These are phyloP conservation scores for Aspergillus saccharolyticus DNA, from an alignment of 495 filamentous ascomycete genomes.

Conservation along the genomic window DNA sequence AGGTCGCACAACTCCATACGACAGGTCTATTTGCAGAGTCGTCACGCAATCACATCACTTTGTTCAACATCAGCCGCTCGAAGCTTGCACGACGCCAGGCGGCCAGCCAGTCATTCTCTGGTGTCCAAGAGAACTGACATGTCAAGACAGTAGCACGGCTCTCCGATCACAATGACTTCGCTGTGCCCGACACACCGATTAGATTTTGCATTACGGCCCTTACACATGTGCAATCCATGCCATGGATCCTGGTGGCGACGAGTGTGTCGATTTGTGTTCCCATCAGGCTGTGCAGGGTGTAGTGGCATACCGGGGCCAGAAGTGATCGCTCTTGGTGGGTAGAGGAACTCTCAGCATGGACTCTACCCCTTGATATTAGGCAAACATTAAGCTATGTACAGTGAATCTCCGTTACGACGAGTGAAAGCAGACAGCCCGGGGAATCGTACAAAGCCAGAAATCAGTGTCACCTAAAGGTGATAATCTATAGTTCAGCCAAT, in stretches of 20 bases:
- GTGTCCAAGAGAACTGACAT: slow-evolving; percentile 10
- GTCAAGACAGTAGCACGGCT: slow-evolving; percentile 21
- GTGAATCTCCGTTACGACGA: too few relatives aligned
- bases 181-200: slow-evolving; percentile 8
- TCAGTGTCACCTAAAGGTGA: too few relatives aligned
- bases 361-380: too few relatives aligned
- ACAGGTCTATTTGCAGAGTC: slow-evolving; percentile 1
- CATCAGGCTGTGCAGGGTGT: background rate
- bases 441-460: too few relatives aligned
- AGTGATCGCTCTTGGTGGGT: too few relatives aligned
- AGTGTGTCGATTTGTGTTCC: slow-evolving; percentile 20
- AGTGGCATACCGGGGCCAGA: too few relatives aligned
- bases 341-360: too few relatives aligned
- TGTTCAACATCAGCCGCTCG: background rate
- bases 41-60: slow-evolving; percentile 12
- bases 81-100: background rate
- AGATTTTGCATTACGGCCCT: slow-evolving; percentile 21
- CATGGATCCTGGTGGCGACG: slow-evolving; percentile 20
- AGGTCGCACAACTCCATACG: background rate
- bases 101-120: background rate
- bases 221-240: slow-evolving; percentile 27
- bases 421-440: too few relatives aligned
- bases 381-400: too few relatives aligned
- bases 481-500: too few relatives aligned
- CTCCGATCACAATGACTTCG: slow-evolving; percentile 10